Evolutionary conservation across 2,329 filamentous ascomycete genomes (phyloP).

Genomic region (Diaporthe australafricana): DNA sequence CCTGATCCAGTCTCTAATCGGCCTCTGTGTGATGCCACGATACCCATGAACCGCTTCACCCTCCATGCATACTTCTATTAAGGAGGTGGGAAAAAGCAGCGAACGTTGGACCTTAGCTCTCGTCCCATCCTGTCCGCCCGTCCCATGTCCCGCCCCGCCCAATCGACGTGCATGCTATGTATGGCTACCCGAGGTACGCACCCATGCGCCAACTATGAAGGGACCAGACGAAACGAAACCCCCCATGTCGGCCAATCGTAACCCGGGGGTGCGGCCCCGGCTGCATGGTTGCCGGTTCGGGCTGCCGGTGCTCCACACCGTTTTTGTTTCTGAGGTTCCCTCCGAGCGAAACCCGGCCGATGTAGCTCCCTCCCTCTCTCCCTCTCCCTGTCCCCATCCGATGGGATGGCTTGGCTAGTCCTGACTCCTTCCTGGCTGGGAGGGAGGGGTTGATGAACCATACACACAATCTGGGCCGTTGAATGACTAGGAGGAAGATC

Average conservation of each 20-base stretch:
- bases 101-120: not conserved
- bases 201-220: constrained; percentile 6
- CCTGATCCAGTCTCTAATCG: no score
- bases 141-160: not conserved
- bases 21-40: not conserved
- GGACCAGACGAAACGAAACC: constrained; percentile 24
- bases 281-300: constrained; percentile 21
- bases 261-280: constrained; percentile 10
- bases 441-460: constrained; percentile 8
- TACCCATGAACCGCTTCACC: no score
- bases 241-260: constrained; percentile 18
- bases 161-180: not conserved
- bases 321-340: constrained; percentile 6
- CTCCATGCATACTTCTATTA: not conserved
- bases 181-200: not conserved
- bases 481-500: constrained; percentile 9
- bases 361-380: not conserved
- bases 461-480: not conserved
- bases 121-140: not conserved
- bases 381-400: constrained; percentile 4
- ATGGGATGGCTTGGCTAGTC: constrained; percentile 15
- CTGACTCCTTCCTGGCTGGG: constrained; percentile 7
- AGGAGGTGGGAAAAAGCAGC: not conserved
- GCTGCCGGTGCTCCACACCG: constrained; percentile 27
- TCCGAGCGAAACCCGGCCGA: constrained; percentile 24